A percentile compares a stretch with the other conserved stretches of the same genome.
Conservation (phyloP, 129 eudicot species). For the Chrysanthemum makinoi region DNA sequence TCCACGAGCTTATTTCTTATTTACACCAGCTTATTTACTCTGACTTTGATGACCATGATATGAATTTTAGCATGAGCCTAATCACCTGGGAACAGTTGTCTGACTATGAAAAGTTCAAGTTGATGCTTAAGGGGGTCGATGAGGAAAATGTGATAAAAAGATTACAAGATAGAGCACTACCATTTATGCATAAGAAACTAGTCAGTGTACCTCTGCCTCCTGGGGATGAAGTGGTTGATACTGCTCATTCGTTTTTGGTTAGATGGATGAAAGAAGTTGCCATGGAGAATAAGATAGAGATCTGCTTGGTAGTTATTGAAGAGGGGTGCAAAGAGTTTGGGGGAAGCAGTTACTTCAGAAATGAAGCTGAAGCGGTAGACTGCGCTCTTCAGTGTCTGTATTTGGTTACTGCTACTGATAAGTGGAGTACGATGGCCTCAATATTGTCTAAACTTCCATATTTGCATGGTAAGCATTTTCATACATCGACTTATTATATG, state of each 20-base stretch:
- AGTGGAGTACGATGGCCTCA: conserved; percentile 77
- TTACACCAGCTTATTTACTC: conserved; percentile 81
- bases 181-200: conserved; percentile 58
- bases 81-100: conserved; percentile 72
- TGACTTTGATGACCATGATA: conserved; percentile 54
- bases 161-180: conserved; percentile 61
- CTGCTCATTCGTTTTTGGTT: conserved; percentile 66
- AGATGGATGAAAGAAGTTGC: conserved; percentile 89
- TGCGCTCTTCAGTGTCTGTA: conserved; percentile 83
- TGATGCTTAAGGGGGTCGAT: conserved; percentile 67
- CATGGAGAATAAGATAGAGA: conserved; percentile 59
- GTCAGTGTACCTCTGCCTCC: background rate
- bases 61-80: conserved; percentile 56
- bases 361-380: conserved; percentile 62
- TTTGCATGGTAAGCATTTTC: conserved; percentile 49
- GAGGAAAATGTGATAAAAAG: conserved; percentile 67
- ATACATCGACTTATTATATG: background rate
- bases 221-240: conserved; percentile 26
- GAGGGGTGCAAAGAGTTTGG: conserved; percentile 64
- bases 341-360: conserved; percentile 44
- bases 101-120: conserved; percentile 83
- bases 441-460: conserved; percentile 69
- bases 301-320: conserved; percentile 68
- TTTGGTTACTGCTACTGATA: conserved; percentile 56
- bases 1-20: conserved; percentile 58